Evolutionary conservation across 805 yeast genomes (phyloP).

Genomic region (Vanderwaltozyma tropicalis): DNA sequence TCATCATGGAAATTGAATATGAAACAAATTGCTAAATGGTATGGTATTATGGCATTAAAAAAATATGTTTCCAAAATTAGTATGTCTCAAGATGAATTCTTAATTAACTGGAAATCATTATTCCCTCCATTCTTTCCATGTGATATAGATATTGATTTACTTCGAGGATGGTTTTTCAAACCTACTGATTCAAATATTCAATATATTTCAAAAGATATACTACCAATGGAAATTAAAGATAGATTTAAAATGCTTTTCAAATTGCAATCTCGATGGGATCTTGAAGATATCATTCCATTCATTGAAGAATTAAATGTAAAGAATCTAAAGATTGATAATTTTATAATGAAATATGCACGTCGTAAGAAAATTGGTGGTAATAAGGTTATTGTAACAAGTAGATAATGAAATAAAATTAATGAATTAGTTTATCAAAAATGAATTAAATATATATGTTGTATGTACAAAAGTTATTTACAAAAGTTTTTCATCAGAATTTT

Average conservation of each 20-base stretch:
- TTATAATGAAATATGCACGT: slow-evolving; percentile 53
- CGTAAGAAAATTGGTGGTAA: slow-evolving; percentile 39
- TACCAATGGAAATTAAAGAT: slow-evolving; percentile 39
- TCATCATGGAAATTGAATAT: slow-evolving; percentile 33
- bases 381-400: slow-evolving; percentile 28
- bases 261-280: slow-evolving; percentile 47
- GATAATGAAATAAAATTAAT: slow-evolving; percentile 6
- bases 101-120: slow-evolving; percentile 50
- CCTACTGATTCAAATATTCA: slow-evolving; percentile 41
- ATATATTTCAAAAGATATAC: slow-evolving; percentile 38
- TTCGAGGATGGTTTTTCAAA: slow-evolving; percentile 46
- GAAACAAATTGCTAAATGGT: slow-evolving; percentile 43
- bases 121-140: slow-evolving; percentile 56
- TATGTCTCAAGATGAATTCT: slow-evolving; percentile 40
- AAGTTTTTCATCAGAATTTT: slow-evolving; percentile 5
- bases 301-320: slow-evolving; percentile 47
- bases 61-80: slow-evolving; percentile 26
- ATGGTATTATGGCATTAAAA: slow-evolving; percentile 46
- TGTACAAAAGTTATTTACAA: slow-evolving; percentile 5
- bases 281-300: slow-evolving; percentile 55
- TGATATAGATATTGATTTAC: slow-evolving; percentile 40
- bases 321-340: slow-evolving; percentile 44
- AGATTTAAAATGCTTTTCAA: slow-evolving; percentile 46
- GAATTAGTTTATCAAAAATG: no score
- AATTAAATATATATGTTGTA: background rate